These are phyloP conservation scores for Rhinocladiella similis DNA, from an alignment of 2,329 filamentous ascomycete genomes.

Conservation along the genomic window DNA sequence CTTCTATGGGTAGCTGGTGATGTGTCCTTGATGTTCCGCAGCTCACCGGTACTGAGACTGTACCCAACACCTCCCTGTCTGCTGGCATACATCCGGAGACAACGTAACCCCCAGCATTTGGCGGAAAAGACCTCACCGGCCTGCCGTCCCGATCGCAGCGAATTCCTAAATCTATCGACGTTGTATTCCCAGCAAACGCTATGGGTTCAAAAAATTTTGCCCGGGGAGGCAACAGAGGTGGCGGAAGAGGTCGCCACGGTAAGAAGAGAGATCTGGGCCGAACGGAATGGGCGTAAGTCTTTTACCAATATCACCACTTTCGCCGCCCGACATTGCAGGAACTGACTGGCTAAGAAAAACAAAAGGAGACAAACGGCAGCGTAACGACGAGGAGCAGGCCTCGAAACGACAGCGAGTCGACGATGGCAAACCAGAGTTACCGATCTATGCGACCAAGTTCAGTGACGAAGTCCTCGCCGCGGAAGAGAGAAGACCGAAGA, in stretches of 20 bases:
- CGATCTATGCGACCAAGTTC: constrained; percentile 60
- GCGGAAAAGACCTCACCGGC: neutral
- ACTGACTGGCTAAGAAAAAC: constrained; percentile 54
- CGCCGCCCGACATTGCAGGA: constrained; percentile 23
- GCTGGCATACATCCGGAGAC: constrained; percentile 2
- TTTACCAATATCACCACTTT: constrained; percentile 17
- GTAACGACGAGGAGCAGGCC: constrained; percentile 51
- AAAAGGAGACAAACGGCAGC: constrained; percentile 53
- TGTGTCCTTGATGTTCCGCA: constrained; percentile 14
- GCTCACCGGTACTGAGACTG: constrained; percentile 15
- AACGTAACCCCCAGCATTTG: neutral
- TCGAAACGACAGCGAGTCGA: constrained; percentile 58
- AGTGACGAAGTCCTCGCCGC: constrained; percentile 80
- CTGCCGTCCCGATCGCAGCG: neutral
- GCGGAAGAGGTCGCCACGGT: constrained; percentile 30
- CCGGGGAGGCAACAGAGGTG: constrained; percentile 26
- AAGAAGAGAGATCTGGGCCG: constrained; percentile 69
- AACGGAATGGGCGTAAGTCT: constrained; percentile 62
- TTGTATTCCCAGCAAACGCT: constrained; percentile 10
- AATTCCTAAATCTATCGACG: constrained; percentile 8
- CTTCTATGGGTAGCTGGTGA: neutral
- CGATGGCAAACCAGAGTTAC: constrained; percentile 39
- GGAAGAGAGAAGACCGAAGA: constrained; percentile 85
- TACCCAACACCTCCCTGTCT: constrained; percentile 8
- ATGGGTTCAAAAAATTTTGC: constrained; percentile 22